Base-by-base conservation (phyloP, 169 alveolate species). In the Eimeria acervulina region DNA sequence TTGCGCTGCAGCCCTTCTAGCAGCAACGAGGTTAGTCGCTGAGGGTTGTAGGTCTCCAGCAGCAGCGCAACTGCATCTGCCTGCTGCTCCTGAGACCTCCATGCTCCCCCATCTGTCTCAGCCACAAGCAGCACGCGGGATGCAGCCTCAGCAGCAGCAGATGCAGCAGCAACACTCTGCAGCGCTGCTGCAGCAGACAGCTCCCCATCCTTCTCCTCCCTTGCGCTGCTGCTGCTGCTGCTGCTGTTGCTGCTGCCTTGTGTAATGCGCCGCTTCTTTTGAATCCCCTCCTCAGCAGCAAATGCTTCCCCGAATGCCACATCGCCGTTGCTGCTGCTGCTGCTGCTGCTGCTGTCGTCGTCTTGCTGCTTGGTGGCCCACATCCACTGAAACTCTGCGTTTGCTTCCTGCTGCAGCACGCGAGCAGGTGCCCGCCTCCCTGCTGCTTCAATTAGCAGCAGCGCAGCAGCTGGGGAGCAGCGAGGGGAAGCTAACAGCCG, bases 401-500 rank as follows among this genome's bases (percentile, higher is more conserved):
- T 72, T 31, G 84, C 84, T 72, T 72, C 84, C 51, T 38, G 84
- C 84, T 72, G 84, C 84, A 72, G 84, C 47, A 72, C 28, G 0
- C 84, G 84, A 10, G 84, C 84, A 28, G 84, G 26, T 0, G 51
- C 84, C 40, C 51, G 42, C 19, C 84, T 72, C 8, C 84, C 84
- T 2, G 84, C 84, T 28, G 84, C 84, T n/a, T 72, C 84, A 15
- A 72, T 6, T 15, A 72, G 84, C 84, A 72, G 84, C 51, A 72
- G 84, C 28, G 52, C 84, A n/a, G 84, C 84, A 23, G 84, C 51
- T 10, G 84, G 84, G 28, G 84, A 33, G 19, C 84, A 72, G 10
- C 84, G 84, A 38, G 84, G 84, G 12, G 84, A 72, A 23, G 84
- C 84, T 19, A 72, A 44, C 42, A 72, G 84, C 84, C 84, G 10